A percentile compares a stretch with the other conserved stretches of the same genome.
phyloP scores from a whole-genome alignment of 2,329 filamentous ascomycete genomes.

The Aspergillus eucalypticola region DNA sequence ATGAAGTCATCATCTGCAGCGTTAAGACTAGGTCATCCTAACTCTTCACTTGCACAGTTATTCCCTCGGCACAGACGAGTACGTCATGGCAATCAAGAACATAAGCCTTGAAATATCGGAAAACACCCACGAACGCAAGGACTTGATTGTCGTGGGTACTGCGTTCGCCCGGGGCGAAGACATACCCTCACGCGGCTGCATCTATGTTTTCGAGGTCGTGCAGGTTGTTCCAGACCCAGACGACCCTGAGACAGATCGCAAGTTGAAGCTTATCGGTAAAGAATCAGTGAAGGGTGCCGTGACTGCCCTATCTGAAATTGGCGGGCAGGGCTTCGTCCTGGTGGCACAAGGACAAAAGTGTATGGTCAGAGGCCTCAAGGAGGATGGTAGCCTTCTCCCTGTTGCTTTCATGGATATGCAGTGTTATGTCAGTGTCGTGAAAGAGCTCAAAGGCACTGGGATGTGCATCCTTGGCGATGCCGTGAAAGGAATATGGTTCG shows the following conservation, averaged over 20 bases:
- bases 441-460: conserved; percentile 78
- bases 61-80: conserved; percentile 71
- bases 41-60: conserved; percentile 43
- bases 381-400: conserved; percentile 87
- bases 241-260: conserved; percentile 79
- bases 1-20: conserved; percentile 18
- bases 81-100: conserved; percentile 77
- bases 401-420: conserved; percentile 98
- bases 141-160: conserved; percentile 81
- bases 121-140: conserved; percentile 79
- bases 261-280: conserved; percentile 79
- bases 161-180: conserved; percentile 88
- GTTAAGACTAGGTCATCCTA: conserved; percentile 11
- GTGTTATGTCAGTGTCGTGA: conserved; percentile 84
- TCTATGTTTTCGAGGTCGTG: conserved; percentile 91
- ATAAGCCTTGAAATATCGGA: conserved; percentile 89
- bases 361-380: conserved; percentile 93
- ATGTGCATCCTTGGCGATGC: conserved; percentile 86
- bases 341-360: conserved; percentile 95
- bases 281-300: conserved; percentile 93
- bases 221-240: conserved; percentile 87
- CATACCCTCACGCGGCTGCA: conserved; percentile 75
- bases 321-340: conserved; percentile 82
- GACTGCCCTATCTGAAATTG: conserved; percentile 80
- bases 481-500: conserved; percentile 93